Base-by-base conservation (phyloP, 257 asterid genomes). In the Euphrasia confusa region DNA sequence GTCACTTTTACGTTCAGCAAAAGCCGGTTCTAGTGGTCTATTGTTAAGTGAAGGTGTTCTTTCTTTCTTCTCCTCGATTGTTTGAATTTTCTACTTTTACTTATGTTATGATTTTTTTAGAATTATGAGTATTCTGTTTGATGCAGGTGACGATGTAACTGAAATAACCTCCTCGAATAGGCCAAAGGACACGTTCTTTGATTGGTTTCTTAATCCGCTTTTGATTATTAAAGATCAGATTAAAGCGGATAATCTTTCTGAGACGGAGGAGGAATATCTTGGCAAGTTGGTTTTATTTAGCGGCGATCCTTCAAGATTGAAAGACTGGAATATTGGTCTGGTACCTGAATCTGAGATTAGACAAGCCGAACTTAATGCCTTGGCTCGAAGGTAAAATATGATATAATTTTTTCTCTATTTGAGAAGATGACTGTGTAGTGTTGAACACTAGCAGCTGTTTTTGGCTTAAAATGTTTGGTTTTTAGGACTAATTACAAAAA, bases 151-250 rank as follows among this genome's bases (percentile, higher is more conserved):
- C 65, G 61, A 69, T 71, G 50, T 37, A 30, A 70, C 95, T 24
- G 99, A 92, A 75, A 77, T 92, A 77, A 86, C 95, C 3, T 53
- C 83, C 62, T 70, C 93, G 8, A 89, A 89, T 60, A 83, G 97
- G 79, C 95, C 96, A 5, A 86, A 87, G 53, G 99, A 92, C 45
- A 67, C 78, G 7, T 69, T 86, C 77, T 84, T 81, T 58, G 97
- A 89, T 57, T 92, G 97, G 99, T 92, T 92, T 74, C 81, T 89
- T 21, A 89, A 86, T 77, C 97, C 99, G 5, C 80, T 92, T 12
- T 44, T 92, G 77, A 77, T 92, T 75, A 89, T 92, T 18, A 92
- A 89, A 77, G 99, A 86, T 30, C 97, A 92, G 72, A 80, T 92
- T 40, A 84, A 75, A 77, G 99, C 94, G 9, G 83, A 69, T 49